Base-by-base conservation (phyloP, 176 grass and related monocot genomes). In the Zizania latifolia region DNA sequence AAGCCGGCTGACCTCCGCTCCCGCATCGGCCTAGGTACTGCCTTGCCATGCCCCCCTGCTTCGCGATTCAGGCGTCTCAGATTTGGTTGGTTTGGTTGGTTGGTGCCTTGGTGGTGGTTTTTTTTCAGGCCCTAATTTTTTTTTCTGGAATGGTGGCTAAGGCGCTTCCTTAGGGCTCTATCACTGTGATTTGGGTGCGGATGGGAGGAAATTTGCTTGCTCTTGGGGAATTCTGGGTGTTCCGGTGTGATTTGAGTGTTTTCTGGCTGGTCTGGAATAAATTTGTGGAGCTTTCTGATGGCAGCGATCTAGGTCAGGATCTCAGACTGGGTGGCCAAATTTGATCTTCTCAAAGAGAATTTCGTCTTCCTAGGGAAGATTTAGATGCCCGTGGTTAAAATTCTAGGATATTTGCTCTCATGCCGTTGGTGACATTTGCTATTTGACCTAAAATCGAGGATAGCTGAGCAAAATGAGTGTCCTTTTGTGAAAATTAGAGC, bases 1-100 rank as follows among this genome's bases (percentile, higher is more conserved):
- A 74, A 58, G 30, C 59, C 76, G 39, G 26, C 67, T 39, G 59
- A 63, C 23, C 9, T 1, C 38, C 22, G 41, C 71, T 12, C 60
- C 17, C 34, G 19, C 78, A 71, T 82, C 75, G 27, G 1, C 34
- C 68, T 75, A 87, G 79, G 80, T 74, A 75, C 35, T 54, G 3
- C 9, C 32, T 59, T 3, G 15, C 21, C 41, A 0, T 50, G 45
- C 45, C 17, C 45, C 13, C 32, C 68, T 1, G 8, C 65, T 12
- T 27, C 35, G 26, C 4, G 78, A 77, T 71, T 44, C 21, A 9
- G 4, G 13, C 21, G 2, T 33, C 36, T 71, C 65, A 38, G 65
- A 17, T 82, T 72, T 30, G 14, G 27, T 59, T 30, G 28, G 30
- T 82, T 72, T 30, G 14, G 27, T 59, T 30, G 28, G 30, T n/a